Evolutionary conservation across 495 filamentous ascomycete species (phyloP), one percentile per base, ranked within the genome.

Genomic region (Podospora pseudoanserina): DNA sequence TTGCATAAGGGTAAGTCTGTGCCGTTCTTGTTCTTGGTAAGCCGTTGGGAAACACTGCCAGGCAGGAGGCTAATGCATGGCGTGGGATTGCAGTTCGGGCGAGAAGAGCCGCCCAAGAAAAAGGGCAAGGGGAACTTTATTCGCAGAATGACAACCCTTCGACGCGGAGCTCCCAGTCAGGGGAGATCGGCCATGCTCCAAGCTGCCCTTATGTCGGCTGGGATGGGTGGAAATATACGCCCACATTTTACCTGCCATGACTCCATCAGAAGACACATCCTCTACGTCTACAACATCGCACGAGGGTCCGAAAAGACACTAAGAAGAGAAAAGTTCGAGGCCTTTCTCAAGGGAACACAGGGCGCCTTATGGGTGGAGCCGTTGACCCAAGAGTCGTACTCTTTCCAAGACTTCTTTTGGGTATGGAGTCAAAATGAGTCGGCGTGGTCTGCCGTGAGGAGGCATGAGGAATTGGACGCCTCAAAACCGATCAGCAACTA

Each of bases 401-500:
- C 54, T 11, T 80, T 83, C n/a, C 70, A 74, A 13, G 72, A 80
- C 26, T 85, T 85, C 66, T 77, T 82, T 28, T 79, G 76, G 64
- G 68, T 74, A 16, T 82, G 79, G 81, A 76, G 70, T 60, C 71
- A 73, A 66, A 67, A 74, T 1, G 67, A 74, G 5, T 76, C 73
- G 30, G 75, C 77, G 0, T 80, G 79, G 73, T 62, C 75, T 27
- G 79, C 78, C 16, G 70, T 75, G 19, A 75, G 71, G 53, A 71
- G 72, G 7, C 63, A 69, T 3, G 67, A 72, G 20, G 70, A 78
- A 3, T 75, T 77, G 13, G 78, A 82, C 68, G 59, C 75, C 19
- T 76, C 78, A 1, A 77, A 77, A 32, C 92, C 92, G 16, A 83
- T 97, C 56, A 91, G 88, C 69, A 91, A 92, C 70, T 98, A 97